A percentile compares a stretch with the other conserved stretches of the same genome.
Conservation (phyloP, 306 rosid genomes). For the Vigna mungo region DNA sequence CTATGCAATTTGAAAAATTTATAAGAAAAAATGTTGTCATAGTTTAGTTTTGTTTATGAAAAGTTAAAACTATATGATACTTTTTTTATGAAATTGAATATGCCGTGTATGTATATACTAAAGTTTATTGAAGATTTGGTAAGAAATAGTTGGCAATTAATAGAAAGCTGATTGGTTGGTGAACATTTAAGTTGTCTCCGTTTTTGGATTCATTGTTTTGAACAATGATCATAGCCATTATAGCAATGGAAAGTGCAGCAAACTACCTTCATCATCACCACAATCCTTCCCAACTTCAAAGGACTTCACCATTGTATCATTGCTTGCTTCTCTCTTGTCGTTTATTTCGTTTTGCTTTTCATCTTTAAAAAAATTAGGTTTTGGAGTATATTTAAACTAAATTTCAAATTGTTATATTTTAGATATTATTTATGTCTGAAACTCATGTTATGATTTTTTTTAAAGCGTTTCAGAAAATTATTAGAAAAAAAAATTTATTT, state of each 20-base stretch:
- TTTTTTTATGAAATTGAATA: background rate
- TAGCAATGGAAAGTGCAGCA: constrained; percentile 28
- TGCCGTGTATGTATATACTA: background rate
- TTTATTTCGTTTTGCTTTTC: background rate
- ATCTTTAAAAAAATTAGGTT: background rate
- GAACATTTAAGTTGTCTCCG: constrained; percentile 41
- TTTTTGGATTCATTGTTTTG: constrained; percentile 38
- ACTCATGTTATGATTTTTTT: too few relatives aligned
- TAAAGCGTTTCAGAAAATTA: too few relatives aligned
- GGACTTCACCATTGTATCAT: background rate
- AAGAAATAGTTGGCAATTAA: background rate
- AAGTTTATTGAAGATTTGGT: background rate
- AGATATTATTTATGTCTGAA: too few relatives aligned
- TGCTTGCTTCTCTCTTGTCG: background rate
- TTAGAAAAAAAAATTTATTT: too few relatives aligned
- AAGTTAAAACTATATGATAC: too few relatives aligned
- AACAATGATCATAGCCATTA: constrained; percentile 39
- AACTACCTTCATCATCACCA: constrained; percentile 29
- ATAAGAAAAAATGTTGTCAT: too few relatives aligned
- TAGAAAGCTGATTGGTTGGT: constrained; percentile 38
- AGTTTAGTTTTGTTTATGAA: too few relatives aligned
- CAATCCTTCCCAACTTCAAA: constrained; percentile 15
- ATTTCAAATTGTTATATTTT: too few relatives aligned
- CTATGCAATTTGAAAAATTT: too few relatives aligned
- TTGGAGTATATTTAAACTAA: too few relatives aligned